phyloP scores from a whole-genome alignment of 768 basidiomycete species.

The Boletus tomentosulus region DNA sequence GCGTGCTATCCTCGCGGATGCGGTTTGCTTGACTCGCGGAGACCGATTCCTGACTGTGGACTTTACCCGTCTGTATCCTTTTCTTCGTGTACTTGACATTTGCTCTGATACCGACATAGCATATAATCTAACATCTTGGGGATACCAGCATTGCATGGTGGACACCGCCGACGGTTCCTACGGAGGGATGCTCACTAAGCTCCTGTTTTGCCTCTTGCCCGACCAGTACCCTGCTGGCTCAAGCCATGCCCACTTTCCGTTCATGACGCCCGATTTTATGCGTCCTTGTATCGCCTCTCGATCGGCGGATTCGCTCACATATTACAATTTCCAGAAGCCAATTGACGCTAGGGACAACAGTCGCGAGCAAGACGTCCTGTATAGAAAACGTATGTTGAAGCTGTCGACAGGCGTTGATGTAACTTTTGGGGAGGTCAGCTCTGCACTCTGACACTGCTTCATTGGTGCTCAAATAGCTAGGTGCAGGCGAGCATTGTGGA shows the following conservation, averaged over 20 bases:
- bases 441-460: background rate
- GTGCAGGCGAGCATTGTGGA: conserved; percentile 13
- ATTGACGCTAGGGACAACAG: background rate
- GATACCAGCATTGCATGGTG: conserved; percentile 65
- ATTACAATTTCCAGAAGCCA: conserved; percentile 64
- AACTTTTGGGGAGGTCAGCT: conserved; percentile 11
- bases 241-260: conserved; percentile 77
- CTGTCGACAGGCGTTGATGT: conserved; percentile 11
- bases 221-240: conserved; percentile 61
- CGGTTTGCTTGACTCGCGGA: conserved; percentile 69
- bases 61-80: conserved; percentile 57
- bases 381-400: conserved; percentile 13
- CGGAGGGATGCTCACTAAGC: conserved; percentile 69
- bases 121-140: conserved; percentile 75
- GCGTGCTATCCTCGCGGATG: conserved; percentile 78
- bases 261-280: conserved; percentile 53
- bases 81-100: background rate
- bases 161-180: conserved; percentile 64
- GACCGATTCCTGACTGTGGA: conserved; percentile 78
- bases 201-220: conserved; percentile 71
- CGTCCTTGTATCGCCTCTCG: conserved; percentile 41
- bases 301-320: conserved; percentile 28
- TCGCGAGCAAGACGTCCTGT: conserved; percentile 1
- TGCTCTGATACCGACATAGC: conserved; percentile 38
- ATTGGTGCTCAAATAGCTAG: background rate